A percentile compares a stretch with the other conserved stretches of the same genome.
Evolutionary conservation across 2,329 filamentous ascomycete species (phyloP).

Genomic region (Karstenula rhodostoma): DNA sequence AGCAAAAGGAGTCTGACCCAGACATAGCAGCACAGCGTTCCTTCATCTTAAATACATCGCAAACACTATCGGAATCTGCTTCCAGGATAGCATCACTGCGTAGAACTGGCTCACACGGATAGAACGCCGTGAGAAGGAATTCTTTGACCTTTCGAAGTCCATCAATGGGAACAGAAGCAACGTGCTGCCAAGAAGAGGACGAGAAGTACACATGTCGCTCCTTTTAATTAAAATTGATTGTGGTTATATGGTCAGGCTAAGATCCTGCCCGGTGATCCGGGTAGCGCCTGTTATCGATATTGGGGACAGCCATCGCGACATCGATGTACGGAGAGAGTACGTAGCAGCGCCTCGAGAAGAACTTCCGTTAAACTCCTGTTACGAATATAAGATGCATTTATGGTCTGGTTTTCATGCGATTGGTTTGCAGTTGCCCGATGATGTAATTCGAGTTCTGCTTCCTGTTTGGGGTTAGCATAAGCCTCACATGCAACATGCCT

Average conservation of each 20-base stretch:
- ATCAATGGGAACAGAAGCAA: constrained; percentile 3
- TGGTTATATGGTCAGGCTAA: background rate
- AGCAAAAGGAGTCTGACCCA: background rate
- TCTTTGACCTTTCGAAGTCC: background rate
- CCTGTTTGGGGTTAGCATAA: background rate
- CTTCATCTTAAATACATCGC: background rate
- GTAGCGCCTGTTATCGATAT: background rate
- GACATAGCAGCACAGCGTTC: background rate
- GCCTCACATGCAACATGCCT: background rate
- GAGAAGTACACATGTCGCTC: background rate
- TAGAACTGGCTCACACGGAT: background rate
- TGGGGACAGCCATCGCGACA: background rate
- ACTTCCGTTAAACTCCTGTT: background rate
- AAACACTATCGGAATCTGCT: background rate
- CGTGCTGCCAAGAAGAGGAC: background rate
- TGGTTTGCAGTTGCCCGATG: background rate
- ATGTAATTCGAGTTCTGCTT: background rate
- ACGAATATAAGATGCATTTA: background rate
- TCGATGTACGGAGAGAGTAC: background rate
- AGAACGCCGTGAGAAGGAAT: background rate
- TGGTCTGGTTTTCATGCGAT: background rate
- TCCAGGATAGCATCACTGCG: background rate
- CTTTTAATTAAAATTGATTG: constrained; percentile 6
- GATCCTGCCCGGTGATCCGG: constrained; percentile 6
- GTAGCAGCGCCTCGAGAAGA: background rate